Evolutionary conservation across 352 stramenopile genomes (phyloP), one percentile per base, ranked within the genome.

Genomic region (Phytophthora ohioensis): DNA sequence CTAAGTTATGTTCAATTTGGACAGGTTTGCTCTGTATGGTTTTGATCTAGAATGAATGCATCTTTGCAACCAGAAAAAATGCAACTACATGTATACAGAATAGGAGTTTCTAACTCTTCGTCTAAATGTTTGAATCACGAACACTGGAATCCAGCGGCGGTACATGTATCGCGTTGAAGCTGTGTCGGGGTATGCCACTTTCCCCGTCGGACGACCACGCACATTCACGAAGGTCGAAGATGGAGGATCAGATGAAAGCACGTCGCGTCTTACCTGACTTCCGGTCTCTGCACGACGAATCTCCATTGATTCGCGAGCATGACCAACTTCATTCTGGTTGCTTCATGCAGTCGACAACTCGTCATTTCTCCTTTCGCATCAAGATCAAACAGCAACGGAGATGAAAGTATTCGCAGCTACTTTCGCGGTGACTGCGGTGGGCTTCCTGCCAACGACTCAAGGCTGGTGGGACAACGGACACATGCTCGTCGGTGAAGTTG

Each of bases 391-490:
- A 41, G 4, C 17, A 46, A 11, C n/a, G 12, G 15, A 47, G 54
- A 84, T 84, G 73, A 84, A 84, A 66, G 38, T 81, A 21, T 75
- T 76, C 11, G 54, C 69, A 55, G 27, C 68, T 27, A 53, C 27
- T 46, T 21, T 36, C 38, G 10, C 56, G 15, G 62, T 74, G 17
- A 67, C 51, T 9, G 46, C 48, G 1, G 32, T 59, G 17, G 34
- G 55, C 15, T 71, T 68, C 42, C 36, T 76, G 9, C 71, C 73
- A 9, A 48, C 57, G 7, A 64, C 69, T 4, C 43, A 59, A 2
- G 82, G 42, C 15, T 90, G 80, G 78, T 90, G 80, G 79, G 82
- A 90, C 67, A 87, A 84, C 32, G 78, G 78, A 35, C 82, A 90
- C 76, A 85, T 87, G 80, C 57, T 85, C 34, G 73, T 85, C 15